phyloP scores from a whole-genome alignment of 352 stramenopile species.

The Globisporangium viniferum region DNA sequence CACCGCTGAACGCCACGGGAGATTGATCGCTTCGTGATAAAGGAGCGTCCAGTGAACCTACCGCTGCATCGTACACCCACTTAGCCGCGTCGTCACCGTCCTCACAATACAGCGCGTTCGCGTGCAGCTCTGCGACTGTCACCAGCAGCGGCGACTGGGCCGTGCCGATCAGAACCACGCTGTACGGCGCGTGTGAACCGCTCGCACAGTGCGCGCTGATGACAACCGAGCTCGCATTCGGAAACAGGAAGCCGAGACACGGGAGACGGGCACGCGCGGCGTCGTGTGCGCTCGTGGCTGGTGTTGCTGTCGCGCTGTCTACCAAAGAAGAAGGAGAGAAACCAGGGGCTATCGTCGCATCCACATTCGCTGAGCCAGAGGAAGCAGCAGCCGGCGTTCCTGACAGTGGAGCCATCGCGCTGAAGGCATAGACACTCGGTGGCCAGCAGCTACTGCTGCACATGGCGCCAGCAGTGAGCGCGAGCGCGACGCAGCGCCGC shows the following conservation, averaged over 20 bases:
- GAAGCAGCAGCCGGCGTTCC: too few relatives aligned
- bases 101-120: not conserved
- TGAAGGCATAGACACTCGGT: too few relatives aligned
- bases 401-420: too few relatives aligned
- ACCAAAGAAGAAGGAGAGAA: too few relatives aligned
- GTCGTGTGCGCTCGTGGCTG: not conserved
- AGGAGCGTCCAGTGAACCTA: not conserved
- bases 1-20: not conserved
- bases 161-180: not conserved
- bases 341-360: too few relatives aligned
- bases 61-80: not conserved
- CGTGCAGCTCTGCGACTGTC: not conserved
- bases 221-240: not conserved
- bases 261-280: not conserved
- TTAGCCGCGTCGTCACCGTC: not conserved
- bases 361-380: too few relatives aligned
- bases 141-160: not conserved
- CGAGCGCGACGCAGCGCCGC: too few relatives aligned
- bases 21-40: not conserved
- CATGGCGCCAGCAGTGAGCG: too few relatives aligned
- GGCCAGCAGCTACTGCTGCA: too few relatives aligned
- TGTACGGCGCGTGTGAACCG: not conserved
- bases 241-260: constrained; percentile 2
- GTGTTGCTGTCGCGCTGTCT: not conserved
- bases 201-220: not conserved